A percentile compares a stretch with the other conserved stretches of the same genome.
Conservation (phyloP, 2,329 filamentous ascomycete species). For the Aspergillus eucalypticola region DNA sequence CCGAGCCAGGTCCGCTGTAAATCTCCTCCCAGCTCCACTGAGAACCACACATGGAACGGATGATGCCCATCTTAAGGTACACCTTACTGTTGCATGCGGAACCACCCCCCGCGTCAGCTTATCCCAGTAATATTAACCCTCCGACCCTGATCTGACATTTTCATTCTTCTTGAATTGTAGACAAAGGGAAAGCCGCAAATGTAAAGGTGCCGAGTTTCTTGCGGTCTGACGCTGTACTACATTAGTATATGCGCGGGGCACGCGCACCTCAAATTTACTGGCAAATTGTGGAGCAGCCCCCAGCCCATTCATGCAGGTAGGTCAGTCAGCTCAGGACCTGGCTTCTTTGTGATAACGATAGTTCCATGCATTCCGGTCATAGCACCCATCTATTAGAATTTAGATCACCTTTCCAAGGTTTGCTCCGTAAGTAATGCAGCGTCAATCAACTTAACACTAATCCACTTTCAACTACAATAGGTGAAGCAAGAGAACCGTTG, state of each 20-base stretch:
- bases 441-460: neutral
- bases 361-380: neutral
- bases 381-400: neutral
- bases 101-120: slow-evolving; percentile 18
- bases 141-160: slow-evolving; percentile 5
- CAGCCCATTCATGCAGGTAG: slow-evolving; percentile 4
- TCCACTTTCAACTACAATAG: neutral
- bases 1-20: slow-evolving; percentile 18
- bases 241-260: slow-evolving; percentile 1
- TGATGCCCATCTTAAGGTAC: slow-evolving; percentile 17
- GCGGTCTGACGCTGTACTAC: slow-evolving; percentile 1
- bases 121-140: slow-evolving; percentile 12
- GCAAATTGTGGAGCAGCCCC: slow-evolving; percentile 1
- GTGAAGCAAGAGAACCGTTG: neutral
- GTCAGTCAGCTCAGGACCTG: slow-evolving; percentile 6
- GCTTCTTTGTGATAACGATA: slow-evolving; percentile 1
- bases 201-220: neutral
- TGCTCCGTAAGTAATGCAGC: neutral
- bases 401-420: neutral
- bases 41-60: slow-evolving; percentile 16
- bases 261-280: neutral
- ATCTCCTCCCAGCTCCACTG: slow-evolving; percentile 20
- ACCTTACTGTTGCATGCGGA: slow-evolving; percentile 8
- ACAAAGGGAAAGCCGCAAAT: neutral
- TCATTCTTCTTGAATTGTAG: slow-evolving; percentile 7